These are phyloP conservation scores for Atkinsonella hypoxylon DNA, from an alignment of 2,329 filamentous ascomycete genomes.

Conservation along the genomic window DNA sequence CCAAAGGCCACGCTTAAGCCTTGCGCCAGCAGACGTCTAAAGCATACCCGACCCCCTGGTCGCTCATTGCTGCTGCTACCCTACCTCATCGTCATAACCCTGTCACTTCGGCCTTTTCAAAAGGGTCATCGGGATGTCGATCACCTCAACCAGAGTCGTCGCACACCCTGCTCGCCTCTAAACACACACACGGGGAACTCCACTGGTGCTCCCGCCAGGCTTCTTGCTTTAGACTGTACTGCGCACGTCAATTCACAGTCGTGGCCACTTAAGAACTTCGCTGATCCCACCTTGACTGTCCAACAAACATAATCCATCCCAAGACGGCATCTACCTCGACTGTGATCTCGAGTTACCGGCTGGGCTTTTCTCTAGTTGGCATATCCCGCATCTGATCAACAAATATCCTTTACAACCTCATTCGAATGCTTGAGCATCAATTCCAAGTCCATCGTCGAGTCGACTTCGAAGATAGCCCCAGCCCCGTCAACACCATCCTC, in stretches of 20 bases:
- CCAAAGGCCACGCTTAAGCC: conserved; percentile 16
- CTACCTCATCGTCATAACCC: conserved; percentile 32
- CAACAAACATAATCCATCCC: conserved; percentile 21
- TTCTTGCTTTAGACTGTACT: conserved; percentile 26
- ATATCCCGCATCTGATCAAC: conserved; percentile 41
- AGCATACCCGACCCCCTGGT: conserved; percentile 9
- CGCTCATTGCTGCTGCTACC: conserved; percentile 24
- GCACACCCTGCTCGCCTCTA: conserved; percentile 26
- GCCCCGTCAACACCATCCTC: background rate
- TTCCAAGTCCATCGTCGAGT: background rate
- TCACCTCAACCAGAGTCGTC: conserved; percentile 41
- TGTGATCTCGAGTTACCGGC: conserved; percentile 30
- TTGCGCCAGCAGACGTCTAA: conserved; percentile 11
- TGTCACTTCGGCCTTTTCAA: conserved; percentile 33
- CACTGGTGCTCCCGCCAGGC: conserved; percentile 26
- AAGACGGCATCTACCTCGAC: conserved; percentile 24
- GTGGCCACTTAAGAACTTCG: conserved; percentile 46
- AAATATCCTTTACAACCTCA: conserved; percentile 16
- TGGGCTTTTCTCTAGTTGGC: conserved; percentile 32
- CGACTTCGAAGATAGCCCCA: background rate
- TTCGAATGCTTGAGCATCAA: background rate
- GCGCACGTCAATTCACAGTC: conserved; percentile 26
- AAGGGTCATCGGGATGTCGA: conserved; percentile 43
- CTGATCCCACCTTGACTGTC: conserved; percentile 38
- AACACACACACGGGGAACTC: conserved; percentile 21